Evolutionary conservation across 1,139 yeast genomes (phyloP), one percentile per base, ranked within the genome.

Genomic region (Yamadazyma atmosphaerica): DNA sequence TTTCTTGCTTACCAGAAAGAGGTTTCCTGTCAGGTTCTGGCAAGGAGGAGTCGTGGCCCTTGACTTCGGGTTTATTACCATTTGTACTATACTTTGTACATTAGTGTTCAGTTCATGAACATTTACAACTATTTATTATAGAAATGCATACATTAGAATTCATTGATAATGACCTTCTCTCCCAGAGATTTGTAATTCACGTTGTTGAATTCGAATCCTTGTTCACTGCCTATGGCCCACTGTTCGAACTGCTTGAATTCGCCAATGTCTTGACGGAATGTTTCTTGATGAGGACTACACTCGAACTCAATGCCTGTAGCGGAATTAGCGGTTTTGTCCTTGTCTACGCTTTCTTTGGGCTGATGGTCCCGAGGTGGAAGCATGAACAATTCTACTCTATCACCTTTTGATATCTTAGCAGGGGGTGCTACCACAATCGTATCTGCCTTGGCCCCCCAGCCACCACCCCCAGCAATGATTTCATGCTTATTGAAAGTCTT

Each of bases 381-480:
- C 77, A 74, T 63, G 58, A 54, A 64, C 49, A 80, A 78, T 40
- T 72, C 67, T 33, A 80, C 58, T 30, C 55, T 51, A 52, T 75
- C 78, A 11, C 83, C 83, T 14, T 54, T 56, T 3, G 44, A 39
- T 3, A 75, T 56, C 32, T 58, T 53, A 0, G 83, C 82, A 10
- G 74, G 74, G 1, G 84, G 80, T 7, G 82, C 80, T 15, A 81
- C 58, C 1, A 79, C 86, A 11, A 81, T 63, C 54, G 79, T 75
- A 32, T 74, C 71, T 0, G 84, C 77, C 40, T 81, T 73, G 25
- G 81, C 72, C 1, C 84, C 83, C 86, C 86, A 81, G 9, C 78
- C 76, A 2, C 86, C 86, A 3, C 86, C 86, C 1, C 78, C 78
- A 4, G 86, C 86, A 28, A 78, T 71, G 14, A 81, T 81, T 50